Percentiles rank a stretch among this genome's conserved stretches.
Conservation (phyloP, 331 rosid genomes). For the Saraca asoca region DNA sequence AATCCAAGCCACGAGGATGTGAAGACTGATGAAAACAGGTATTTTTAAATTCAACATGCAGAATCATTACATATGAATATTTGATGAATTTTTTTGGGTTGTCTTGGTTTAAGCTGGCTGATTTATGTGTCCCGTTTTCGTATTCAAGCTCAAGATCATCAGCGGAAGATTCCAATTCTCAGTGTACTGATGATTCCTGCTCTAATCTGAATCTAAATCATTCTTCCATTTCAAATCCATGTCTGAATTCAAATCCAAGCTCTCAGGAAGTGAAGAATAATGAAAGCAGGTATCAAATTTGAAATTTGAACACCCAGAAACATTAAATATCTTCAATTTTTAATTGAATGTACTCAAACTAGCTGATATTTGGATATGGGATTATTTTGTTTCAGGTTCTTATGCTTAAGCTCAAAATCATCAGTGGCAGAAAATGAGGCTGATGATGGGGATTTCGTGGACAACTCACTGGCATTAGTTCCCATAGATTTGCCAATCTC, state of each 20-base stretch:
- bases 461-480: conserved; percentile 57
- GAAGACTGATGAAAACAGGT: conserved; percentile 49
- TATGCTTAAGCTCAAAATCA: conserved; percentile 41
- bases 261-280: conserved; percentile 27
- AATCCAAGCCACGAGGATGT: no score
- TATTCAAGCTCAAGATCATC: conserved; percentile 27
- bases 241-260: not conserved
- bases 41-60: conserved; percentile 26
- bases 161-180: conserved; percentile 7
- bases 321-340: not conserved
- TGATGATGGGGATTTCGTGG: conserved; percentile 36
- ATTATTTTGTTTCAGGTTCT: conserved; percentile 39
- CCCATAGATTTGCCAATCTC: conserved; percentile 40
- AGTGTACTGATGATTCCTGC: conserved; percentile 1
- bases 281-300: conserved; percentile 33
- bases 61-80: not conserved
- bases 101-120: conserved; percentile 16
- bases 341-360: conserved; percentile 4
- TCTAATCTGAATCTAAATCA: not conserved
- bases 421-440: conserved; percentile 40
- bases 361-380: conserved; percentile 21
- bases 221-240: conserved; percentile 26
- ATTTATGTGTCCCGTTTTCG: conserved; percentile 22
- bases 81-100: no score
- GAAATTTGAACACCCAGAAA: not conserved